phyloP scores from a whole-genome alignment of 2,329 filamentous ascomycete species.

The Arthrobotrys megalospora region DNA sequence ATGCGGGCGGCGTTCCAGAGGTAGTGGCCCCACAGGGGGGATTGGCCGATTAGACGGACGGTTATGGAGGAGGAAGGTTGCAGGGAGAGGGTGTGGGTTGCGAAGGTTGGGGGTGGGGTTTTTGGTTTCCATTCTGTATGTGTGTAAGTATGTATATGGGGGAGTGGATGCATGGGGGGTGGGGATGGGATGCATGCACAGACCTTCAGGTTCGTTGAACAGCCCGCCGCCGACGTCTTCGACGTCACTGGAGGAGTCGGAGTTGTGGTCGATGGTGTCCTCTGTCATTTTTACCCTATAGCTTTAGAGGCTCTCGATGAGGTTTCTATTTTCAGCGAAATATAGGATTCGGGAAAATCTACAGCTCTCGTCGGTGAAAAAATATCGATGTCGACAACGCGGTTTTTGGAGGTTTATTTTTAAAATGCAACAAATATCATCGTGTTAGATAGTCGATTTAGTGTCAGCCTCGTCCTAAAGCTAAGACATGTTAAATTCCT shows the following conservation, averaged over 20 bases:
- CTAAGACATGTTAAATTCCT: too few species aligned
- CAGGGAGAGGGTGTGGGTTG: conserved; percentile 78
- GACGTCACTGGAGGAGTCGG: conserved; percentile 25
- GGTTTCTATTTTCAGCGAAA: too few species aligned
- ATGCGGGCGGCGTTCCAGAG: conserved; percentile 92
- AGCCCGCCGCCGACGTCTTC: conserved; percentile 31
- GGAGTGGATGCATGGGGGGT: too few species aligned
- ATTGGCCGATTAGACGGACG: conserved; percentile 86
- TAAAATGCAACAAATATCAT: conserved; percentile 32
- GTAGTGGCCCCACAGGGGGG: conserved; percentile 89
- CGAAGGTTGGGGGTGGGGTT: conserved; percentile 80
- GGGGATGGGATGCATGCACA: neutral
- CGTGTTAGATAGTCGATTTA: too few species aligned
- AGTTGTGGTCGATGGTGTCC: neutral
- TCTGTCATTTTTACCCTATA: conserved; percentile 22
- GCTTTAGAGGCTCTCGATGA: neutral
- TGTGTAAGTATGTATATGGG: too few species aligned
- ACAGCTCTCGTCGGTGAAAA: neutral
- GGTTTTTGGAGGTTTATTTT: neutral
- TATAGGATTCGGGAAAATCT: too few species aligned
- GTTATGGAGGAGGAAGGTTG: conserved; percentile 74
- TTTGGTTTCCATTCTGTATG: conserved; percentile 80
- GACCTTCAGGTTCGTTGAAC: conserved; percentile 58
- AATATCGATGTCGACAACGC: neutral
- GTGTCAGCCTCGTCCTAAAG: too few species aligned